Evolutionary conservation across 768 basidiomycete genomes (phyloP).

Genomic region (Erythrobasidium yunnanense): DNA sequence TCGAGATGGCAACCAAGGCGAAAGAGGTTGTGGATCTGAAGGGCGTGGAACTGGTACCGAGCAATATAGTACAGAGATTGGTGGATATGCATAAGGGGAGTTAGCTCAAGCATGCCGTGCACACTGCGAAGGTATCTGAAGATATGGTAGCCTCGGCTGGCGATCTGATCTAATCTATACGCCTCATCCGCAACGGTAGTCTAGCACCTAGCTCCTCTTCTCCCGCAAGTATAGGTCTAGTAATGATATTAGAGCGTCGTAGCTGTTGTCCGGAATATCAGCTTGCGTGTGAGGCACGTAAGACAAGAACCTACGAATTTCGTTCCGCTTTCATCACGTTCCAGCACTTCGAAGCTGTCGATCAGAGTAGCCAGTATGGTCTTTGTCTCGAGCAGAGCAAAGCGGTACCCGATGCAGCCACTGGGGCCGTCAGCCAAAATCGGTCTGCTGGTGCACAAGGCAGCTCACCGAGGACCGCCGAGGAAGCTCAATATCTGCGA

Average conservation of each 20-base stretch:
- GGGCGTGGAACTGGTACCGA: too few relatives aligned
- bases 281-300: not conserved
- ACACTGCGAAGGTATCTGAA: too few relatives aligned
- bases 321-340: slow-evolving; percentile 17
- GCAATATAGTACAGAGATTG: too few relatives aligned
- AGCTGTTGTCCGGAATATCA: not conserved
- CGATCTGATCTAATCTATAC: too few relatives aligned
- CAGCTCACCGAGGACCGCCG: slow-evolving; percentile 7
- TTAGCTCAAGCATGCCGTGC: too few relatives aligned
- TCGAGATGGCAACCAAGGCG: too few relatives aligned
- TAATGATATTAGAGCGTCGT: not conserved
- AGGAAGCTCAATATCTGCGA: not conserved
- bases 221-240: not conserved
- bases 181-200: slow-evolving; percentile 6
- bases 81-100: too few relatives aligned
- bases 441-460: not conserved
- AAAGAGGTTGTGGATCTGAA: too few relatives aligned
- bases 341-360: slow-evolving; percentile 17
- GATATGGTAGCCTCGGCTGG: too few relatives aligned
- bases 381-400: not conserved
- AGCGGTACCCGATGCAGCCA: not conserved
- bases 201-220: slow-evolving; percentile 6
- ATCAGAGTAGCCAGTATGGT: slow-evolving; percentile 7
- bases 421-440: not conserved
- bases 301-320: not conserved